phyloP scores from a whole-genome alignment of 176 grass and related monocot species.

The Aegilops umbellulata region DNA sequence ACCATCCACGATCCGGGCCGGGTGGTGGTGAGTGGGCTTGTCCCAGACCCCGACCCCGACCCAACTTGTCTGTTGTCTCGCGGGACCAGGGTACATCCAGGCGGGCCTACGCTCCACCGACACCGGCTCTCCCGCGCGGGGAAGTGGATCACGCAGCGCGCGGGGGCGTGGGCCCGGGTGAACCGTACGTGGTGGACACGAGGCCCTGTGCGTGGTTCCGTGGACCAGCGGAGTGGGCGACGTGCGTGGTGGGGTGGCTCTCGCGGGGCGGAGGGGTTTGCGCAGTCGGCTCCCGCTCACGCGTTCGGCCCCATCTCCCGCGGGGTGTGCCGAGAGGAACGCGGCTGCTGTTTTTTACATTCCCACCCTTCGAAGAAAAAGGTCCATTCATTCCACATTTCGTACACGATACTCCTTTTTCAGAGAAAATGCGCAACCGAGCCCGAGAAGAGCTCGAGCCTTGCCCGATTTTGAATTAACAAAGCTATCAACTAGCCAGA shows the following conservation, averaged over 20 bases:
- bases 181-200: neutral
- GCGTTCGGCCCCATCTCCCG: neutral
- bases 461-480: too few relatives aligned
- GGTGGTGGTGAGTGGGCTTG: conserved; percentile 5
- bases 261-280: neutral
- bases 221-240: neutral
- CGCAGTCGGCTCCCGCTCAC: neutral
- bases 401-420: neutral
- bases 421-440: too few relatives aligned
- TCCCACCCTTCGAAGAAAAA: neutral
- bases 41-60: conserved; percentile 24
- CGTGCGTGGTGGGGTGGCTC: neutral
- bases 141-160: conserved; percentile 3
- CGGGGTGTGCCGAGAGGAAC: neutral
- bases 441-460: too few relatives aligned
- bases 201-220: neutral
- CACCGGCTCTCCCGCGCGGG: neutral
- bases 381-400: neutral
- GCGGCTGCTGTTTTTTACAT: neutral
- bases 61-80: neutral
- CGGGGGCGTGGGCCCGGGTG: neutral
- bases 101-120: conserved; percentile 2
- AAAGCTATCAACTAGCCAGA: too few relatives aligned
- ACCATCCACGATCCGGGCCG: neutral
- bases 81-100: neutral